Base-by-base conservation (phyloP, 371 early-diverging fungal species). In the Apophysomyces trapeziformis region DNA sequence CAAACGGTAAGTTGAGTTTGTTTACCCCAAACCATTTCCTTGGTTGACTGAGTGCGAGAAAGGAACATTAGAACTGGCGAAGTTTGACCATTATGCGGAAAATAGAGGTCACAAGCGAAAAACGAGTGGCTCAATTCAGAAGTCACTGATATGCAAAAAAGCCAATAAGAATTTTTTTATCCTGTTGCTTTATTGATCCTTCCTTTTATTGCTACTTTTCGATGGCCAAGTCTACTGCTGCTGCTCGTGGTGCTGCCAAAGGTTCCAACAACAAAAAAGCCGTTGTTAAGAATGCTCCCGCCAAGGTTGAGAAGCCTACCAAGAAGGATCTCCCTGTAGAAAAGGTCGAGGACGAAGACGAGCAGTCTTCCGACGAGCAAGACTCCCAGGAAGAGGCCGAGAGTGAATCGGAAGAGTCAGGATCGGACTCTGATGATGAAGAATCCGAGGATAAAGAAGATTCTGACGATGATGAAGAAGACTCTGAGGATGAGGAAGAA, bases 391-490 rank as follows among this genome's bases (percentile, higher is more conserved):
- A 63, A 36, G 37, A 63, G 54, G 63, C 63, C 36, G 16, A 47
- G 47, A 60, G 66, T 9, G 63, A 67, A 35, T 70, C 72, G 50
- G 67, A 65, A 50, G 65, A 64, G 62, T 70, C 72, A 7, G 72
- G 65, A 50, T 73, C 73, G 39, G 70, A 70, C 38, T 73, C 73
- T 16, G 75, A 73, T 32, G 77, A 77, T 57, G 69, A 50, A 16
- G 63, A n/a, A 12, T 65, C 46, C 37, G 38, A 61, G 60, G 45
- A 60, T 41, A 45, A 60, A 8, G 44, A 43, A 13, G 39, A 47
- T 2, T 58, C 62, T 43, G 68, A 64, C 11, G 58, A 37, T 18
- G 60, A 58, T 43, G 68, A 64, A 8, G 58, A 37, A 36, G 60
- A 58, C 7, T 47, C 47, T 18, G 61, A 57, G 21, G 63, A 63